phyloP scores from a whole-genome alignment of 2,329 filamentous ascomycete genomes.

The Aspergillus flavus region DNA sequence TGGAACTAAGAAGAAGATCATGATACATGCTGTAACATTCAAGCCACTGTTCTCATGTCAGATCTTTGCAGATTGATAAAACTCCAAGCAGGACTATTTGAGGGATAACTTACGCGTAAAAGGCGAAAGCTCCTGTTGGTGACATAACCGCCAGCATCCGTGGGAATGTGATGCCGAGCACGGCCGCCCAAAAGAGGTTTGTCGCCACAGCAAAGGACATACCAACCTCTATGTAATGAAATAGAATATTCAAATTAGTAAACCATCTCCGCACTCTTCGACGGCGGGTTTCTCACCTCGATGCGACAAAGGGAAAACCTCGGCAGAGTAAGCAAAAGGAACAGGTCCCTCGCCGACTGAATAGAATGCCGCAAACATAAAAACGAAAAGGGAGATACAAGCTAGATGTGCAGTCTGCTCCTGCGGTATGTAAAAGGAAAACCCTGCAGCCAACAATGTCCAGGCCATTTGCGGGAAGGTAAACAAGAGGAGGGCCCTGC shows the following conservation, averaged over 20 bases:
- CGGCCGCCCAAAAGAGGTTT: slow-evolving; percentile 52
- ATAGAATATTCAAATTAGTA: neutral
- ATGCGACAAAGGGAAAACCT: slow-evolving; percentile 59
- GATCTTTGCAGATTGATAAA: neutral
- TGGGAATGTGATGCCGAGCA: slow-evolving; percentile 55
- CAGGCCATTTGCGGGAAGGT: slow-evolving; percentile 70
- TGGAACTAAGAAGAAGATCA: slow-evolving; percentile 65
- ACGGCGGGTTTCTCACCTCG: slow-evolving; percentile 40
- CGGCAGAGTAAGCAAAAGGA: slow-evolving; percentile 57
- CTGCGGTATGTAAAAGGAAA: slow-evolving; percentile 57
- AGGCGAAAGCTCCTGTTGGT: slow-evolving; percentile 60
- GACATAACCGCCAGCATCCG: slow-evolving; percentile 51
- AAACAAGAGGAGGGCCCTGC: slow-evolving; percentile 63
- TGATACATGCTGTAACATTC: slow-evolving; percentile 62
- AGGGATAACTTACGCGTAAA: slow-evolving; percentile 52
- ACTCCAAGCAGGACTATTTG: neutral
- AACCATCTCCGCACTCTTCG: too few relatives aligned
- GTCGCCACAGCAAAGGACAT: slow-evolving; percentile 50
- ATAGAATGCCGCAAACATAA: slow-evolving; percentile 67
- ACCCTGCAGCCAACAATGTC: slow-evolving; percentile 65
- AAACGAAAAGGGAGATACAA: slow-evolving; percentile 63
- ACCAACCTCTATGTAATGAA: slow-evolving; percentile 46
- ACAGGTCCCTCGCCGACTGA: slow-evolving; percentile 64
- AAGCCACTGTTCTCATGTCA: slow-evolving; percentile 43
- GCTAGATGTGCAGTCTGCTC: slow-evolving; percentile 51